phyloP scores from a whole-genome alignment of 1,139 yeast genomes.

The Candida albicans region DNA sequence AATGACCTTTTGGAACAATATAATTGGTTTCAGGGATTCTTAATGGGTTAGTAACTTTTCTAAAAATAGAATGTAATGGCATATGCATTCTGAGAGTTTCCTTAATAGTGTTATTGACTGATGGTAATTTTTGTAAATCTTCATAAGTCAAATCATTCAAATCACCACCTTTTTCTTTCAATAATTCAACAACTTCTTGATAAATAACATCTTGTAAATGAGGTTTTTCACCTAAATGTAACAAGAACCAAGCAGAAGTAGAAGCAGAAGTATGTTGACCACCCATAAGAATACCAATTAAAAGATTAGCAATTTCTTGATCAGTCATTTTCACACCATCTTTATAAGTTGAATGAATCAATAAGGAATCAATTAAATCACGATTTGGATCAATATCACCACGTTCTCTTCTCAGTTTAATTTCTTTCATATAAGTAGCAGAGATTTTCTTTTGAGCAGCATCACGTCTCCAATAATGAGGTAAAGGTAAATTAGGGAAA shows the following conservation, averaged over 20 bases:
- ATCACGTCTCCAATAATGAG: conserved; percentile 82
- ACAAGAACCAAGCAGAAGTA: conserved; percentile 91
- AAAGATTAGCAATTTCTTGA: conserved; percentile 86
- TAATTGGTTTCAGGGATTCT: conserved; percentile 78
- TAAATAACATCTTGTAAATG: conserved; percentile 78
- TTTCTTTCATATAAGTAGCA: conserved; percentile 74
- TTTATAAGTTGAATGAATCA: conserved; percentile 80
- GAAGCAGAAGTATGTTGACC: conserved; percentile 99
- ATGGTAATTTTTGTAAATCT: conserved; percentile 75
- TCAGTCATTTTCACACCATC: conserved; percentile 96
- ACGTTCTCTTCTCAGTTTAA: conserved; percentile 66
- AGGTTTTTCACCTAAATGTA: conserved; percentile 86
- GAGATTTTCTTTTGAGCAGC: conserved; percentile 82
- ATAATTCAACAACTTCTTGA: conserved; percentile 66
- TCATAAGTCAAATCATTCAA: conserved; percentile 71
- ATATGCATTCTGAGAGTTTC: conserved; percentile 95
- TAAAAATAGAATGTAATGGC: conserved; percentile 94
- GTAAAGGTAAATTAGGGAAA: conserved; percentile 90
- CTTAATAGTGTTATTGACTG: conserved; percentile 78
- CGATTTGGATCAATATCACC: conserved; percentile 76
- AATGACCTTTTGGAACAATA: conserved; percentile 86
- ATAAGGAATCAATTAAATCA: conserved; percentile 86
- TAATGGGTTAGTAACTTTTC: conserved; percentile 79
- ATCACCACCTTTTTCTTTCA: conserved; percentile 52
- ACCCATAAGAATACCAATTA: conserved; percentile 97